Evolutionary conservation across 306 rosid genomes (phyloP).

Genomic region (Quercus engelmannii): DNA sequence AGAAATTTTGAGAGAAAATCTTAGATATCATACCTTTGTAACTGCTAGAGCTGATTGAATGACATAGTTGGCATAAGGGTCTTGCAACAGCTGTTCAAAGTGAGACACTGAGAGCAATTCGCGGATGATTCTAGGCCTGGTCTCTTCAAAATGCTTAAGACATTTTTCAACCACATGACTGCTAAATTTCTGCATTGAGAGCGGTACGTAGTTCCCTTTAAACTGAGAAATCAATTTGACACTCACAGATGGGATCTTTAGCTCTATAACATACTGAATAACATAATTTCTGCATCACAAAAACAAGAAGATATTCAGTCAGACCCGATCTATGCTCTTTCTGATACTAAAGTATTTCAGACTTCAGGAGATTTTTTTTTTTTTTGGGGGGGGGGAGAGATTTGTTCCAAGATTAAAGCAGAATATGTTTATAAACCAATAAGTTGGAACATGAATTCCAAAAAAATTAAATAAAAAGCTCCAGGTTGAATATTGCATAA

Average conservation of each 20-base stretch:
- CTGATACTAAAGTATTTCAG: not conserved
- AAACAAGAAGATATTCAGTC: not conserved
- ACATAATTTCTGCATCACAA: constrained; percentile 61
- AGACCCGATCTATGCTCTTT: not conserved
- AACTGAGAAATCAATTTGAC: constrained; percentile 42
- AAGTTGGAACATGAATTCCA: not conserved
- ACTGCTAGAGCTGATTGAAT: constrained; percentile 50
- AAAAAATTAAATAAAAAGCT: not conserved
- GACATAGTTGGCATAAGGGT: constrained; percentile 77
- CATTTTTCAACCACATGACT: constrained; percentile 80
- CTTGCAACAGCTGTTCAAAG: constrained; percentile 60
- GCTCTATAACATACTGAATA: constrained; percentile 58
- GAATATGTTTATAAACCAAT: too few species aligned
- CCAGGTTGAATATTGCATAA: not conserved
- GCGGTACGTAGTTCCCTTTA: constrained; percentile 45
- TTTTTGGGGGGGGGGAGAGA: too few species aligned
- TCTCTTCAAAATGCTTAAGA: constrained; percentile 39
- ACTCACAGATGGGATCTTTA: constrained; percentile 32
- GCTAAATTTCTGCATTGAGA: constrained; percentile 63
- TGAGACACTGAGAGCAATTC: constrained; percentile 45
- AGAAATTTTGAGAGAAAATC: not conserved
- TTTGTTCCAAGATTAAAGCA: too few species aligned
- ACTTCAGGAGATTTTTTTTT: not conserved
- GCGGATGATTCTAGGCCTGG: constrained; percentile 44
- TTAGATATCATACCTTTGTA: constrained; percentile 47